phyloP scores from a whole-genome alignment of 371 early-diverging fungal genomes.

The Rhizopus delemar region DNA sequence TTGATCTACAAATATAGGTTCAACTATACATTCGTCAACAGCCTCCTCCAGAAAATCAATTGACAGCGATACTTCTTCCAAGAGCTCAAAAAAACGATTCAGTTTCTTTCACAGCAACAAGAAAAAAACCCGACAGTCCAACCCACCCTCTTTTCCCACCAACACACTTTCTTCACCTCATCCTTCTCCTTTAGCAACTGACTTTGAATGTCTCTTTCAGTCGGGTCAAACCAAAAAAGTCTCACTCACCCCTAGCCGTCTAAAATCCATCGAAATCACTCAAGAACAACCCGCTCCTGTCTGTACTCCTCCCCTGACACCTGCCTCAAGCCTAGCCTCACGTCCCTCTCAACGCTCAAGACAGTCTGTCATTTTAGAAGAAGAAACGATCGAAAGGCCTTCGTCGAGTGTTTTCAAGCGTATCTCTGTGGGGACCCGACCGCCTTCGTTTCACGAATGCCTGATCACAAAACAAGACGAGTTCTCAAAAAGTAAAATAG shows the following conservation, averaged over 20 bases:
- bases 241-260: slow-evolving; percentile 61
- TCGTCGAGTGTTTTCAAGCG: not conserved
- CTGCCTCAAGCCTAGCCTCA: slow-evolving; percentile 24
- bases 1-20: too few relatives aligned
- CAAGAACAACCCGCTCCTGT: slow-evolving; percentile 21
- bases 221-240: slow-evolving; percentile 62
- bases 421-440: slow-evolving; percentile 17
- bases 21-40: not conserved
- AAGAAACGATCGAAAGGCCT: slow-evolving; percentile 4
- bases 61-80: not conserved
- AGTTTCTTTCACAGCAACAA: slow-evolving; percentile 10
- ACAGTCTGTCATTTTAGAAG: slow-evolving; percentile 17
- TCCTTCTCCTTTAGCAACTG: slow-evolving; percentile 16
- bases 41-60: slow-evolving; percentile 6
- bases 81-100: slow-evolving; percentile 15
- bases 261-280: slow-evolving; percentile 56
- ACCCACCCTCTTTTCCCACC: not conserved
- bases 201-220: slow-evolving; percentile 62
- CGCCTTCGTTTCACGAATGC: not conserved
- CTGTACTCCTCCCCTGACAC: slow-evolving; percentile 24
- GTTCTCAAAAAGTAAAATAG: not conserved
- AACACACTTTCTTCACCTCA: slow-evolving; percentile 11
- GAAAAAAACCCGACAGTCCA: slow-evolving; percentile 11
- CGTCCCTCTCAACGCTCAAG: slow-evolving; percentile 19
- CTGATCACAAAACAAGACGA: too few relatives aligned